Conservation (phyloP, 2,329 filamentous ascomycete species). For the Fusarium albidum region DNA sequence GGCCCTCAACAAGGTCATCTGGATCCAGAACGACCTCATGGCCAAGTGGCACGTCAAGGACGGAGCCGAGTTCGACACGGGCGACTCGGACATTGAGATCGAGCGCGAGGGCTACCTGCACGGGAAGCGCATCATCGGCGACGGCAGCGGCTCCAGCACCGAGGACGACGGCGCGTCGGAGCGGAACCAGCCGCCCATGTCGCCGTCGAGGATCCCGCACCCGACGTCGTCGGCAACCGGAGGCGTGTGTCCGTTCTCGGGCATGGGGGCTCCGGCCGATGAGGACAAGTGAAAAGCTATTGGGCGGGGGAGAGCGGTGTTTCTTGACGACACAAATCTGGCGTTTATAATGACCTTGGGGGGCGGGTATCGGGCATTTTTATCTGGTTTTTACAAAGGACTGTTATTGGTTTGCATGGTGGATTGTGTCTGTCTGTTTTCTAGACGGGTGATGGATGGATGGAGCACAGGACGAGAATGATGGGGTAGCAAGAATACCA, state of each 20-base stretch:
- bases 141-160: constrained; percentile 30
- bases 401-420: constrained; percentile 9
- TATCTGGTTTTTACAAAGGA: constrained; percentile 13
- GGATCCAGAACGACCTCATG: constrained; percentile 89
- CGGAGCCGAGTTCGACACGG: constrained; percentile 65
- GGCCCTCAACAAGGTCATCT: constrained; percentile 81
- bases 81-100: constrained; percentile 56
- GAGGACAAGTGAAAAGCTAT: constrained; percentile 12
- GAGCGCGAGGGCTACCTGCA: constrained; percentile 72
- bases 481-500: constrained; percentile 12
- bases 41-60: constrained; percentile 82
- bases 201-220: constrained; percentile 26
- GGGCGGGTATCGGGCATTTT: constrained; percentile 11
- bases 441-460: neutral
- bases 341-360: constrained; percentile 26
- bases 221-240: constrained; percentile 23
- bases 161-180: constrained; percentile 33
- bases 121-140: constrained; percentile 66
- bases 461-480: constrained; percentile 1
- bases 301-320: neutral
- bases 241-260: constrained; percentile 40
- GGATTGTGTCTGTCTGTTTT: neutral
- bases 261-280: constrained; percentile 30
- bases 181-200: constrained; percentile 15
- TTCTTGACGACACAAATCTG: constrained; percentile 19